These are phyloP conservation scores for Lecanicillium sp. DNA, from an alignment of 2,329 filamentous ascomycete genomes.

Conservation along the genomic window DNA sequence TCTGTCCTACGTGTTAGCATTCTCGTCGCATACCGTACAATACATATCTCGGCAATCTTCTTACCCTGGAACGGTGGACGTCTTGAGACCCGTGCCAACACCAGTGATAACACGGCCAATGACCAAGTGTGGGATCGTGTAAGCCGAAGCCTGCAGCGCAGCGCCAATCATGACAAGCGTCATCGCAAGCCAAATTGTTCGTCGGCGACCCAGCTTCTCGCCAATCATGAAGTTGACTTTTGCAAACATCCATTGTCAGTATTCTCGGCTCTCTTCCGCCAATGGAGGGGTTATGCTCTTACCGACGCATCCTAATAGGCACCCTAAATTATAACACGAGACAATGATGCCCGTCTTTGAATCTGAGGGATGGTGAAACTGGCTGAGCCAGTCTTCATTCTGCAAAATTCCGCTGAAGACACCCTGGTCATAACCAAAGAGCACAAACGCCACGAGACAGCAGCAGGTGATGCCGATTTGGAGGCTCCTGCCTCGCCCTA, in stretches of 20 bases:
- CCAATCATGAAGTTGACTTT: conserved; percentile 39
- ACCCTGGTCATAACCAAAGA: conserved; percentile 38
- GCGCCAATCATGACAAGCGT: conserved; percentile 51
- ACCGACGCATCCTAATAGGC: conserved; percentile 25
- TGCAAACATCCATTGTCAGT: no score
- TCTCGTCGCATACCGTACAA: background rate
- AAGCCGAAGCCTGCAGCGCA: conserved; percentile 43
- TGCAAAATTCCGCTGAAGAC: conserved; percentile 38
- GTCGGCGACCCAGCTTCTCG: conserved; percentile 39
- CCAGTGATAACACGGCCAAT: conserved; percentile 41
- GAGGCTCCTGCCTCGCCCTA: conserved; percentile 11
- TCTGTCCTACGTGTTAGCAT: background rate
- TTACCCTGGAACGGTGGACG: conserved; percentile 30
- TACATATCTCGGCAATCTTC: no score
- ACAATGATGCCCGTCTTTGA: conserved; percentile 33
- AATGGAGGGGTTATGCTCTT: no score
- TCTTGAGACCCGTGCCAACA: conserved; percentile 36
- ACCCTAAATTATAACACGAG: conserved; percentile 34
- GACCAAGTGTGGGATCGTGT: conserved; percentile 38
- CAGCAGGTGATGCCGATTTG: conserved; percentile 11
- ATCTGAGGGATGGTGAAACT: conserved; percentile 28
- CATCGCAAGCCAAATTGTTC: conserved; percentile 47
- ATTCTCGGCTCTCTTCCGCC: no score
- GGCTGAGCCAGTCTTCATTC: conserved; percentile 31
- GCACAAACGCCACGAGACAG: conserved; percentile 17